Percentiles rank a stretch among this genome's conserved stretches.
Evolutionary conservation across 768 basidiomycete genomes (phyloP).

Genomic region (Gloeostereum incarnatum): DNA sequence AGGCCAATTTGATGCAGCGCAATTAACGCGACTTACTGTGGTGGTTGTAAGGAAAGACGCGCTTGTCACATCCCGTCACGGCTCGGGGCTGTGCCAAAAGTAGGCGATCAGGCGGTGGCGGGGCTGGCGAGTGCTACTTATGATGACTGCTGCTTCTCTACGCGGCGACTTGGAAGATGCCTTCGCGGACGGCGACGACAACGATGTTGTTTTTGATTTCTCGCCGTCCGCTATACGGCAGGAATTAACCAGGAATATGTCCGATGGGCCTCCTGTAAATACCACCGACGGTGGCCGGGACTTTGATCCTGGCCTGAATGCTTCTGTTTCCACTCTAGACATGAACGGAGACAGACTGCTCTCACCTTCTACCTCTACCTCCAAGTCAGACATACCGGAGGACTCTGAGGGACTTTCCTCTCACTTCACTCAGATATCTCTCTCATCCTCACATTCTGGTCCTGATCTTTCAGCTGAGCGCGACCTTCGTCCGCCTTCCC

Average conservation of each 20-base stretch:
- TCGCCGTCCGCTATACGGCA: conserved; percentile 50
- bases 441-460: conserved; percentile 14
- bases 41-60: too few relatives aligned
- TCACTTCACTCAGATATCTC: conserved; percentile 14
- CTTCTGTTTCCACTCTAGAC: conserved; percentile 51
- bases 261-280: conserved; percentile 16
- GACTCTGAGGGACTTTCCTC: conserved; percentile 7
- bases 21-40: too few relatives aligned
- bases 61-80: too few relatives aligned
- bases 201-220: conserved; percentile 42
- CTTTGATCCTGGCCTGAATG: conserved; percentile 22
- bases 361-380: too few relatives aligned
- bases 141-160: too few relatives aligned
- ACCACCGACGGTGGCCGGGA: too few relatives aligned
- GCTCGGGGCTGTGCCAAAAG: too few relatives aligned
- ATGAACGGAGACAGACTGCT: conserved; percentile 35
- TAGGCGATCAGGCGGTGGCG: too few relatives aligned
- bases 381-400: conserved; percentile 14
- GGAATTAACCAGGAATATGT: conserved; percentile 42
- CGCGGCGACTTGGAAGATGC: conserved; percentile 65
- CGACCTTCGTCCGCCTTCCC: not conserved
- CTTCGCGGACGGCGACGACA: conserved; percentile 51
- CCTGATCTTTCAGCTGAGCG: conserved; percentile 1
- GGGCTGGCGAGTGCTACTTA: too few relatives aligned
- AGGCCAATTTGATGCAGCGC: too few relatives aligned